These are phyloP conservation scores for Ambrosiella beaveri DNA, from an alignment of 2,329 filamentous ascomycete species.

Conservation along the genomic window DNA sequence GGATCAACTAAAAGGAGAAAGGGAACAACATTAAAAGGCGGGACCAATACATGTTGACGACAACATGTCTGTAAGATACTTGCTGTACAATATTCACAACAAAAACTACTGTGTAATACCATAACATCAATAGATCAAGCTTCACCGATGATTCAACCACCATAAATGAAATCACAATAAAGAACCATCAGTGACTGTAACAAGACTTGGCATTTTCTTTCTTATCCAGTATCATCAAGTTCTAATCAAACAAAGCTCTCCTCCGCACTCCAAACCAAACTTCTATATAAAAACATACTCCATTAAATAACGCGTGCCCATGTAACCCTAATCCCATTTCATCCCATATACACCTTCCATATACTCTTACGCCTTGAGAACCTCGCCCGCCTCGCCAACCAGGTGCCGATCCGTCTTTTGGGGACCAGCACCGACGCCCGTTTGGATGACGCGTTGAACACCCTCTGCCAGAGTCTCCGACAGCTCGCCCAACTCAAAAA, in stretches of 20 bases:
- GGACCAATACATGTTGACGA: not conserved
- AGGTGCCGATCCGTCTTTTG: conserved; percentile 62
- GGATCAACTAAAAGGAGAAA: conserved; percentile 25
- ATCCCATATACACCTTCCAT: not conserved
- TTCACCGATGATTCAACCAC: no score
- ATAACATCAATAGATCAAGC: not conserved
- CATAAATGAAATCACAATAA: not conserved
- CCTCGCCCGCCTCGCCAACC: conserved; percentile 44
- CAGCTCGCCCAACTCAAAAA: conserved; percentile 43
- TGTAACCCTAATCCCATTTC: not conserved
- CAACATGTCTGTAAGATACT: no score
- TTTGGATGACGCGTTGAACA: conserved; percentile 78
- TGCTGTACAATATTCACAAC: no score
- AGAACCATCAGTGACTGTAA: not conserved
- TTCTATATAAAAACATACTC: conserved; percentile 3
- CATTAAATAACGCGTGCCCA: conserved; percentile 1
- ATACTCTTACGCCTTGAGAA: conserved; percentile 9
- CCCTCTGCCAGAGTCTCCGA: conserved; percentile 54
- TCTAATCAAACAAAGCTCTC: not conserved
- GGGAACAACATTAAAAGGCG: not conserved
- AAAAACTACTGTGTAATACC: no score
- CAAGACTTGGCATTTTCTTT: not conserved
- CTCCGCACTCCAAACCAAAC: not conserved
- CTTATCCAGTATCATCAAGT: not conserved
- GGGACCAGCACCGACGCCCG: conserved; percentile 79